Conservation (phyloP, 1,139 yeast genomes). For the Hemisphaericaspora lyxosophila region DNA sequence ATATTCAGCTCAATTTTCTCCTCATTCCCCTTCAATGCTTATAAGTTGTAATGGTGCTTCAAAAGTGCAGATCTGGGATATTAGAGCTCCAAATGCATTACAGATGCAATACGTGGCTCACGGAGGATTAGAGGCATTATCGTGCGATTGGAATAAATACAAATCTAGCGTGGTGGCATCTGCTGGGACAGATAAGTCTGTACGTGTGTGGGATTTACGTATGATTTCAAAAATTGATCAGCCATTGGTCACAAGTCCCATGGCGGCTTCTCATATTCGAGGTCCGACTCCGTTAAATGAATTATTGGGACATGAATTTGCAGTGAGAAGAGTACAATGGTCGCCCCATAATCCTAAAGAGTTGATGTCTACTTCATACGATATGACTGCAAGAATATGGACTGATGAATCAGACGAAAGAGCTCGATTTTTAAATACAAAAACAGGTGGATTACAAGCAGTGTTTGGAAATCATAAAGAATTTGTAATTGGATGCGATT, state of each 20-base stretch:
- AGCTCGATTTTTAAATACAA: constrained; percentile 44
- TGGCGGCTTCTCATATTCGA: constrained; percentile 45
- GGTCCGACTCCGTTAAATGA: constrained; percentile 77
- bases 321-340: constrained; percentile 81
- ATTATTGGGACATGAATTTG: constrained; percentile 84
- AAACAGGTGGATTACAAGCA: constrained; percentile 46
- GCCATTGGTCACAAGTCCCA: constrained; percentile 35
- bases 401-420: constrained; percentile 60
- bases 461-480: constrained; percentile 76
- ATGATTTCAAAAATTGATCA: constrained; percentile 53
- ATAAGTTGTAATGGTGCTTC: constrained; percentile 82
- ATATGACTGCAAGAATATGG: constrained; percentile 92
- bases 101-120: constrained; percentile 67
- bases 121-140: constrained; percentile 74
- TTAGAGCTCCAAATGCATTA: constrained; percentile 65
- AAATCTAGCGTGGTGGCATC: constrained; percentile 76
- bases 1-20: constrained; percentile 81
- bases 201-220: constrained; percentile 85
- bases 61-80: constrained; percentile 79
- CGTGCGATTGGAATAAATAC: constrained; percentile 91
- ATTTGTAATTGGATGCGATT: constrained; percentile 93
- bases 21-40: constrained; percentile 73
- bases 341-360: constrained; percentile 81
- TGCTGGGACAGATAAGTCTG: constrained; percentile 84
- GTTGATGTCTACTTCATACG: constrained; percentile 78